Base-by-base conservation (phyloP, 495 filamentous ascomycete genomes). In the Bryoglossum gracile region DNA sequence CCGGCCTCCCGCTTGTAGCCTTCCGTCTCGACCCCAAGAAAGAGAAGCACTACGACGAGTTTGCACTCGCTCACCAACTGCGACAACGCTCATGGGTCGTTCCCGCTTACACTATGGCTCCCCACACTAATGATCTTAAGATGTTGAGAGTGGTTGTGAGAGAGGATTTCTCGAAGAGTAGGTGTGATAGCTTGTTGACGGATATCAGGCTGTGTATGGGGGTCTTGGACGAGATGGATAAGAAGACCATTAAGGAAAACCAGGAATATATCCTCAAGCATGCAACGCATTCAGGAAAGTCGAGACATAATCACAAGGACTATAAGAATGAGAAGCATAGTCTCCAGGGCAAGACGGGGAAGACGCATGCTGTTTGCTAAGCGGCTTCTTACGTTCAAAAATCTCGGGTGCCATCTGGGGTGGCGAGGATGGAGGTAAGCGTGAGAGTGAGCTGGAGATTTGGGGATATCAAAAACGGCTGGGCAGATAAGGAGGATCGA, bases 51-150 rank as follows among this genome's bases (percentile, higher is more conserved):
- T 94, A 82, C 57, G 89, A 95, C 63, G 89, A 95, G 56, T 89
- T 87, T 51, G 74, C 83, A 0, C 62, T 89, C 9, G 87, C 89
- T 6, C 89, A 92, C 64, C 81, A 84, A 60, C 78, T 95, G 30
- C 83, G 89, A 26, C 77, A 82, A 39, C 76, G 88, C 14, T 87
- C 87, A 33, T 95, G 89, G 89, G 80, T 94, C 23, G 84, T 95
- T 0, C 89, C 89, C 0, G 89, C 89, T 0, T 95, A 95, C 65
- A 95, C 88, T 23, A 94, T 95, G 89, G 89, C 89, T 10, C 89
- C 89, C 11, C 70, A 92, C 56, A 83, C 82, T 39, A 68, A 86
- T 39, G 68, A 76, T 51, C 66, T 94, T 51, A 87, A 91, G 75
- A 74, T 95, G 72, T 83, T 95, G 73, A 80, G 89, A 23, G 76